Base-by-base conservation (phyloP, 129 eudicot genomes). In the Pulicaria dysenterica region DNA sequence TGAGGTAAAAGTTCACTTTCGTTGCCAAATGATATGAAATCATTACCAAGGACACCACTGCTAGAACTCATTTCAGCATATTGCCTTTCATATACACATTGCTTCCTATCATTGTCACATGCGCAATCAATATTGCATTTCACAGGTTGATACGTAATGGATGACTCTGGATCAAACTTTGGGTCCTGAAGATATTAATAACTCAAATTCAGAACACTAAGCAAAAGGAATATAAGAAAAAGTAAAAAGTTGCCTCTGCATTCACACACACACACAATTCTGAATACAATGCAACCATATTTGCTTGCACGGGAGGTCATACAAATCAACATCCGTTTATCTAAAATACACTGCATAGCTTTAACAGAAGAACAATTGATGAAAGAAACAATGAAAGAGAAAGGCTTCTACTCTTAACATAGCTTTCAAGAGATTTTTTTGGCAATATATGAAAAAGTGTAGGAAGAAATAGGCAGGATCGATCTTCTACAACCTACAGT, bases 21-120 rank as follows among this genome's bases (percentile, higher is more conserved):
- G 75, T 90, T 89, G 62, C 99, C 99, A 79, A 95, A 95, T 53
- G 99, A 95, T 15, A 95, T 61, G 43, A 85, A 79, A 78, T 95
- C 99, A 65, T 86, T 82, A 57, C 96, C 99, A 75, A 95, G 87
- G 13, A 91, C 91, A 57, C 99, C 97, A 72, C 97, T 91, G 83
- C 99, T 95, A n/a, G 99, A 81, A 82, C 99, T 95, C 99, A 90
- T 84, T 76, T 95, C 99, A 58, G 97, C 99, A 78, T 95, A 95
- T 31, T 86, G 88, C 47, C 97, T 81, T 77, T 90, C 97, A 49
- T 95, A 90, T 12, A 75, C 47, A 65, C 99, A 95, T 72, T 90
- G 93, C 73, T 78, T 83, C 66, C 74, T 82, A 16, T 80, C 80
- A 44, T 36, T 60, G 78, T 95, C 95, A 67, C 99, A 95, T 14